Evolutionary conservation across 2,329 filamentous ascomycete species (phyloP).

Genomic region (Talaromyces piceae): DNA sequence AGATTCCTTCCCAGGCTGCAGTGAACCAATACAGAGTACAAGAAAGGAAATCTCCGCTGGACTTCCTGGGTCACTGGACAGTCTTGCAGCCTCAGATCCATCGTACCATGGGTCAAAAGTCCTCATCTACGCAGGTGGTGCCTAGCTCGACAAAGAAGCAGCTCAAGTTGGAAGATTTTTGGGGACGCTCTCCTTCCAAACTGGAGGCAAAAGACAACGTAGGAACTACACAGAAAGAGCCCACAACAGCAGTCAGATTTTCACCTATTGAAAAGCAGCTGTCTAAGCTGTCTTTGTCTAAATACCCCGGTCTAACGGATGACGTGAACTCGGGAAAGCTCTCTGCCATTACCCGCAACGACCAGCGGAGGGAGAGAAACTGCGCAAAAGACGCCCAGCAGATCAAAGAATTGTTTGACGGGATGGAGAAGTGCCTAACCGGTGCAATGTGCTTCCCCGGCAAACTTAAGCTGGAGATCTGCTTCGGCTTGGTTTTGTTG

Average conservation of each 20-base stretch:
- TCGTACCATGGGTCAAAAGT: conserved; percentile 25
- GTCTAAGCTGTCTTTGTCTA: not conserved
- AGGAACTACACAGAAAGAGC: not conserved
- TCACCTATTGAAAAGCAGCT: not conserved
- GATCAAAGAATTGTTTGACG: conserved; percentile 21
- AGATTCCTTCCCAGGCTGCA: not conserved
- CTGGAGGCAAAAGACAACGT: not conserved
- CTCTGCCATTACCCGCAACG: not conserved
- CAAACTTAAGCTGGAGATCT: conserved; percentile 26
- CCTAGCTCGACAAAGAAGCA: conserved; percentile 18
- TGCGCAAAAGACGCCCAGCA: not conserved
- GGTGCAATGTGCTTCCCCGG: conserved; percentile 29
- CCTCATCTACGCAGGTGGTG: conserved; percentile 14
- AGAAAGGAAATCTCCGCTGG: not conserved
- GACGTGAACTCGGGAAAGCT: not conserved
- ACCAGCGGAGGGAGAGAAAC: not conserved
- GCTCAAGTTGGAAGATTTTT: conserved; percentile 23
- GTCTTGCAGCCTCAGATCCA: conserved; percentile 14
- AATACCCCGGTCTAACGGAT: not conserved
- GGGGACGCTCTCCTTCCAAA: conserved; percentile 9
- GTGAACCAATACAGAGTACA: not conserved
- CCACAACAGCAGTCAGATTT: not conserved
- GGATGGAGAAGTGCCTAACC: conserved; percentile 25
- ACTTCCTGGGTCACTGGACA: not conserved
- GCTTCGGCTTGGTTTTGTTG: conserved; percentile 30